phyloP scores from a whole-genome alignment of 495 filamentous ascomycete genomes.

The Xanthoparmelia taractica region DNA sequence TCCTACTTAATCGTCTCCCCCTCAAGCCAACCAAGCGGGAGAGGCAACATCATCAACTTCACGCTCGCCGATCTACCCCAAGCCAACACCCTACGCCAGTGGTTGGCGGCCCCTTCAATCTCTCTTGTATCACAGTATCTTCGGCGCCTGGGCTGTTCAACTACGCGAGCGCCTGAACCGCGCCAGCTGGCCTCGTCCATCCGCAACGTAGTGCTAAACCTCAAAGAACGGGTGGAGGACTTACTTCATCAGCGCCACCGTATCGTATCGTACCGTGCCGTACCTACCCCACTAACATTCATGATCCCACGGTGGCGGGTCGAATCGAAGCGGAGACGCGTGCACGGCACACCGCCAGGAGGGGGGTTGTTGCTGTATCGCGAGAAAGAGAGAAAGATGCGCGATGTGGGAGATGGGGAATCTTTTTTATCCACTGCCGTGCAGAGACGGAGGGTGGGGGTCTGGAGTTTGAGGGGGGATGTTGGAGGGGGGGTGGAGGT shows the following conservation, averaged over 20 bases:
- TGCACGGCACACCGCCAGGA: conserved; percentile 7
- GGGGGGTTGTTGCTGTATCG: conserved; percentile 13
- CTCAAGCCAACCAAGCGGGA: no score
- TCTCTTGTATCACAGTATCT: no score
- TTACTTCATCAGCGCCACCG: conserved; percentile 25
- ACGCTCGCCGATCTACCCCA: conserved; percentile 23
- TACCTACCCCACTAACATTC: no score
- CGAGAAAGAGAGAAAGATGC: no score
- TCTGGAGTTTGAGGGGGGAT: conserved; percentile 20
- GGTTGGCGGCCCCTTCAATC: conserved; percentile 35
- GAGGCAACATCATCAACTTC: conserved; percentile 14
- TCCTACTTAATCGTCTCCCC: no score
- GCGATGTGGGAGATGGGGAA: conserved; percentile 18
- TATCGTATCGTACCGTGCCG: no score
- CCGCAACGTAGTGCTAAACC: conserved; percentile 31
- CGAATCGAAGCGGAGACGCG: no score
- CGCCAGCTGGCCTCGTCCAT: conserved; percentile 31
- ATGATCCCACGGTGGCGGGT: no score
- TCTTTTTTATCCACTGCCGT: conserved; percentile 12
- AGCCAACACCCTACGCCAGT: conserved; percentile 14
- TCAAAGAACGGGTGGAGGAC: conserved; percentile 29
- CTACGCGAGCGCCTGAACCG: conserved; percentile 28
- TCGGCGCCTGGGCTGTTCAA: conserved; percentile 37
- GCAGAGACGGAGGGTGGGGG: conserved; percentile 12
- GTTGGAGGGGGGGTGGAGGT: conserved; percentile 13